A percentile compares a stretch with the other conserved stretches of the same genome.
Evolutionary conservation across 176 grass and related monocot genomes (phyloP).

Genomic region (maize (Zea mays)): Zm-B73-REFERENCE-NAM-5.0 NC_050105.1:141738001-141738500

Average conservation of each 20-base stretch:
- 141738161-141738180: neutral
- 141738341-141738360: neutral
- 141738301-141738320: too few relatives aligned
- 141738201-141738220: conserved; percentile 24
- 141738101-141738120: neutral
- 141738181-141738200: too few relatives aligned
- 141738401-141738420: neutral
- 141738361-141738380: neutral
- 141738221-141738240: conserved; percentile 13
- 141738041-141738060: neutral
- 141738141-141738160: neutral
- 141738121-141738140: neutral
- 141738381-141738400: neutral
- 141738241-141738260: conserved; percentile 38
- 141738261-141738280: neutral
- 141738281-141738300: too few relatives aligned
- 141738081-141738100: neutral
- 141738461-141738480: conserved; percentile 48
- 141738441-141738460: conserved; percentile 50
- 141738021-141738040: neutral
- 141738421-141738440: neutral
- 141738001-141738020: neutral
- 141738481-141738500: conserved; percentile 55
- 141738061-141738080: neutral
- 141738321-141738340: too few relatives aligned